A percentile compares a stretch with the other conserved stretches of the same genome.
Conservation (phyloP, 768 basidiomycete species). For the Xerocomellus intermedius region DNA sequence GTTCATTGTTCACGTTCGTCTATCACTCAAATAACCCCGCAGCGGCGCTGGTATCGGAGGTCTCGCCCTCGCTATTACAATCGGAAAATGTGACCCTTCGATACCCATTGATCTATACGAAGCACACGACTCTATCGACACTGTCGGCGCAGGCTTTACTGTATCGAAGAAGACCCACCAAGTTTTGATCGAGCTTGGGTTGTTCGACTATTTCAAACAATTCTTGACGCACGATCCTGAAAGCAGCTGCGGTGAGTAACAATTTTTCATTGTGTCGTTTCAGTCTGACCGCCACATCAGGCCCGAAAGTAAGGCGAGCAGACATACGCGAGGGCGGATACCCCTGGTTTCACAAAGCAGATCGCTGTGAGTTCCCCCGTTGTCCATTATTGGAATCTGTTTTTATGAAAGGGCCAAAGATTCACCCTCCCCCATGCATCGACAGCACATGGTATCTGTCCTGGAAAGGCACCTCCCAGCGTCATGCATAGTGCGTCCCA, state of each 20-base stretch:
- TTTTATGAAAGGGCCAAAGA: slow-evolving; percentile 1
- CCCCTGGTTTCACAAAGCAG: slow-evolving; percentile 23
- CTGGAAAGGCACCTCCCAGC: slow-evolving; percentile 19
- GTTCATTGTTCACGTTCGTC: background rate
- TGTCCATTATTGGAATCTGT: background rate
- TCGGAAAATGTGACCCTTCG: slow-evolving; percentile 31
- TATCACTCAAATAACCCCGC: background rate
- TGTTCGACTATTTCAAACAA: slow-evolving; percentile 35
- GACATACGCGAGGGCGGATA: slow-evolving; percentile 35
- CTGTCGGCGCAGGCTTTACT: slow-evolving; percentile 42
- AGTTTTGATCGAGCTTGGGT: slow-evolving; percentile 42
- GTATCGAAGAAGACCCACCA: slow-evolving; percentile 48
- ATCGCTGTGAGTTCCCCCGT: slow-evolving; percentile 17
- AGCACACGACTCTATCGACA: slow-evolving; percentile 39
- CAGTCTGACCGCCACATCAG: background rate
- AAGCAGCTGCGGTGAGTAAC: slow-evolving; percentile 11
- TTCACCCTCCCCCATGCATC: slow-evolving; percentile 16
- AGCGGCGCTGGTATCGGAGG: slow-evolving; percentile 47
- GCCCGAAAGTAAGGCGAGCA: slow-evolving; percentile 10
- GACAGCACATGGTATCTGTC: slow-evolving; percentile 20
- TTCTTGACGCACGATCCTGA: slow-evolving; percentile 14
- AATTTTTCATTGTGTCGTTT: background rate
- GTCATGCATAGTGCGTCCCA: slow-evolving; percentile 15
- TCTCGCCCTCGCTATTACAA: slow-evolving; percentile 40
- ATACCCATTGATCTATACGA: slow-evolving; percentile 48